Conservation (phyloP, 345 rosid genomes). For the Eucalyptus camaldulensis region DNA sequence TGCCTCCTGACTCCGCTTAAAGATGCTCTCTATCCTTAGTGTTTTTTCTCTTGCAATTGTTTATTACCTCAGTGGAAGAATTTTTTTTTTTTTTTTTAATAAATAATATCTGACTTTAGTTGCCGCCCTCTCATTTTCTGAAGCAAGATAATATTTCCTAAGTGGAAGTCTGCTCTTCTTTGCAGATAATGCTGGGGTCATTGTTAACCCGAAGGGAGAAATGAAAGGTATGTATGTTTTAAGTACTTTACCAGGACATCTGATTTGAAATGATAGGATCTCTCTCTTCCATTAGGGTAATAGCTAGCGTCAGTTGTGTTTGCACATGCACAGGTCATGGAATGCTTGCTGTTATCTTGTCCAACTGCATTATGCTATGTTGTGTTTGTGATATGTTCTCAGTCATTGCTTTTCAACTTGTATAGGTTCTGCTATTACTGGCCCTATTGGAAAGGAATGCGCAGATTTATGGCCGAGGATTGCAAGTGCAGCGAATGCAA, state of each 20-base stretch:
- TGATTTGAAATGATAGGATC: not conserved
- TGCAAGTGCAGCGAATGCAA: constrained; percentile 15
- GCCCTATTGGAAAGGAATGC: constrained; percentile 81
- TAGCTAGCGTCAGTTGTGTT: not conserved
- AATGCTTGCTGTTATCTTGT: not conserved
- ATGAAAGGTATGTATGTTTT: constrained; percentile 44
- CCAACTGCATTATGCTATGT: not conserved
- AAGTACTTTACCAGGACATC: not conserved
- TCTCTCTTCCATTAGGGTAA: not conserved
- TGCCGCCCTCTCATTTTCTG: not conserved
- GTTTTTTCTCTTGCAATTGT: not conserved
- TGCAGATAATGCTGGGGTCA: constrained; percentile 75
- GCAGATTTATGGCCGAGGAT: constrained; percentile 77
- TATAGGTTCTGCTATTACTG: constrained; percentile 80
- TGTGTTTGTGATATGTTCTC: not conserved
- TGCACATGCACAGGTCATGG: not conserved
- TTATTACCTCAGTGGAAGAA: not conserved
- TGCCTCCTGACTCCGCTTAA: not conserved
- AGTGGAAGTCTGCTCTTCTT: not conserved
- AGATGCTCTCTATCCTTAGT: not conserved
- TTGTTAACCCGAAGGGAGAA: constrained; percentile 80
- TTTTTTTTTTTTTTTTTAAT: not conserved
- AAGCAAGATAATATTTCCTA: not conserved
- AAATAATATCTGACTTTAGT: not conserved
- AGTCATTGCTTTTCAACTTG: not conserved